Percentiles rank a stretch among this genome's conserved stretches.
phyloP scores from a whole-genome alignment of 768 basidiomycete genomes.

The Hemileccinum impolitum region DNA sequence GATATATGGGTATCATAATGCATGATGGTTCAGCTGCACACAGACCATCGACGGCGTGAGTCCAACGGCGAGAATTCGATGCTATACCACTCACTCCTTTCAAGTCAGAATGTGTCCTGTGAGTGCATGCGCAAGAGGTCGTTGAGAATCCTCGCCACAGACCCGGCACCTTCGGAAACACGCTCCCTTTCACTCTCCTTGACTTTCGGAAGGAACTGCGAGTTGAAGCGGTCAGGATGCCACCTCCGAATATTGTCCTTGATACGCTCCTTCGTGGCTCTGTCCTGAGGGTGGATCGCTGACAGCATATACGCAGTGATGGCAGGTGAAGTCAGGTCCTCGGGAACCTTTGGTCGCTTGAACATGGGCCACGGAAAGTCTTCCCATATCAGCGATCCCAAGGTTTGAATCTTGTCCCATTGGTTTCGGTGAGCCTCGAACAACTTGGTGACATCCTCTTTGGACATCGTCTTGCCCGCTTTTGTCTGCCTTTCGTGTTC shows the following conservation, averaged over 20 bases:
- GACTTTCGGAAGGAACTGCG: constrained; percentile 62
- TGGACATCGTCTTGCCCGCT: constrained; percentile 46
- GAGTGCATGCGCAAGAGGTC: constrained; percentile 58
- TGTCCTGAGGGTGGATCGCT: constrained; percentile 49
- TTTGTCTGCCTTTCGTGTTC: constrained; percentile 44
- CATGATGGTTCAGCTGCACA: constrained; percentile 17
- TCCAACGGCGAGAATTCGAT: too few relatives aligned
- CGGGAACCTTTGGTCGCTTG: constrained; percentile 51
- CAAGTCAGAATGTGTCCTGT: constrained; percentile 35
- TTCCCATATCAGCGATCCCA: constrained; percentile 52
- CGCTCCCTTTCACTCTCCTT: constrained; percentile 58
- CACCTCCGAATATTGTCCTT: constrained; percentile 72
- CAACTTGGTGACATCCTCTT: constrained; percentile 53
- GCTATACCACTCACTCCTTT: constrained; percentile 24
- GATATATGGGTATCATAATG: constrained; percentile 31
- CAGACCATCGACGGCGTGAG: neutral
- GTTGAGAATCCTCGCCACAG: constrained; percentile 68
- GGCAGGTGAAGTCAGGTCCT: constrained; percentile 55
- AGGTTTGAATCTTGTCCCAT: constrained; percentile 47
- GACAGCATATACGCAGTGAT: constrained; percentile 64
- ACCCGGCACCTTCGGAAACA: constrained; percentile 70
- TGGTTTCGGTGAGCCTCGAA: constrained; percentile 61
- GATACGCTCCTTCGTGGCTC: constrained; percentile 63
- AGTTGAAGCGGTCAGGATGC: constrained; percentile 84
- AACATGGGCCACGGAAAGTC: constrained; percentile 76